A percentile compares a stretch with the other conserved stretches of the same genome.
These are phyloP conservation scores for Talaromyces funiculosus DNA, from an alignment of 2,329 filamentous ascomycete genomes.

Conservation along the genomic window DNA sequence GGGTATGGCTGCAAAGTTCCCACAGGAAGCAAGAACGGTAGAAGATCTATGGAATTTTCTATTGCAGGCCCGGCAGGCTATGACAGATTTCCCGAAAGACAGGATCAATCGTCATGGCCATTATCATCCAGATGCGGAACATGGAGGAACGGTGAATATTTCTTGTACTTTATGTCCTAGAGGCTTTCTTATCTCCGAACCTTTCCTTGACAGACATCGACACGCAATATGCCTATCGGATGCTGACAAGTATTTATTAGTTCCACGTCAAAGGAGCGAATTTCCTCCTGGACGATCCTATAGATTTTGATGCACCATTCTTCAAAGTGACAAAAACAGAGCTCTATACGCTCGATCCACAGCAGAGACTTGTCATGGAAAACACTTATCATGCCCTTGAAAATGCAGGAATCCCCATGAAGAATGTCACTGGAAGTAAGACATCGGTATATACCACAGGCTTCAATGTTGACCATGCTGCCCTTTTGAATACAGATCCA, in stretches of 20 bases:
- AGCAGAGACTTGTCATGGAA: conserved; percentile 28
- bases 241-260: not conserved
- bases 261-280: conserved; percentile 18
- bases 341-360: conserved; percentile 11
- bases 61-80: conserved; percentile 25
- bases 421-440: conserved; percentile 24
- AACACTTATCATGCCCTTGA: conserved; percentile 16
- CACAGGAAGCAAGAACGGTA: conserved; percentile 27
- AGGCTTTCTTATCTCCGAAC: too few species aligned
- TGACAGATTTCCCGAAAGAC: conserved; percentile 31
- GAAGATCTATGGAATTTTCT: conserved; percentile 32
- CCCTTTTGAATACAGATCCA: conserved; percentile 14
- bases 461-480: conserved; percentile 27
- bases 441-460: conserved; percentile 31
- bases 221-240: not conserved
- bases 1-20: conserved; percentile 28
- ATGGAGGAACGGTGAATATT: conserved; percentile 25
- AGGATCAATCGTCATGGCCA: conserved; percentile 31
- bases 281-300: conserved; percentile 20
- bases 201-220: too few species aligned
- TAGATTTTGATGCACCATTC: conserved; percentile 28
- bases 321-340: conserved; percentile 13
- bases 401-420: conserved; percentile 24
- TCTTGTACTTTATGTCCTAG: not conserved
- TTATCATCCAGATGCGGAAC: conserved; percentile 35